Conservation (phyloP, 2,329 filamentous ascomycete genomes). For the Alternaria atra region DNA sequence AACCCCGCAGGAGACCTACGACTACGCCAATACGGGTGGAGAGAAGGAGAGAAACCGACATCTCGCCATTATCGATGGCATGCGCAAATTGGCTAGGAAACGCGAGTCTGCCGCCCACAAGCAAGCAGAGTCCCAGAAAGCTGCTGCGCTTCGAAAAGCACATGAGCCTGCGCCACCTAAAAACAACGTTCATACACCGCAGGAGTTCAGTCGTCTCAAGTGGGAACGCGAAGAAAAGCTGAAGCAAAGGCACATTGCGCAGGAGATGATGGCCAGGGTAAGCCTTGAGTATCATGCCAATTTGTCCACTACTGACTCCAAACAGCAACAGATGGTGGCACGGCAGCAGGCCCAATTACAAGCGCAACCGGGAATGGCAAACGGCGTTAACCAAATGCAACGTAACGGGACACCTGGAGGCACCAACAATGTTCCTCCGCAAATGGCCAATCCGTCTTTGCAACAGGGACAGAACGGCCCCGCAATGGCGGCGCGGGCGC, state of each 20-base stretch:
- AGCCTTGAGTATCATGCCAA: slow-evolving; percentile 11
- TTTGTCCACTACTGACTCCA: slow-evolving; percentile 19
- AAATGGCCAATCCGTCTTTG: slow-evolving; percentile 41
- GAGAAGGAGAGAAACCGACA: slow-evolving; percentile 86
- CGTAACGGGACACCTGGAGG: slow-evolving; percentile 53
- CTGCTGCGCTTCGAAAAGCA: slow-evolving; percentile 82
- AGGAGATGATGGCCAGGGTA: slow-evolving; percentile 63
- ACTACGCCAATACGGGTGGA: slow-evolving; percentile 84
- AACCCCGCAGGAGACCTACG: slow-evolving; percentile 71
- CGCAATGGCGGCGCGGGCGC: slow-evolving; percentile 46
- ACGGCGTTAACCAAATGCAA: slow-evolving; percentile 52
- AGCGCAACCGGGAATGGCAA: slow-evolving; percentile 50
- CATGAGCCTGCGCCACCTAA: slow-evolving; percentile 73
- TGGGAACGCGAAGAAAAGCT: slow-evolving; percentile 82
- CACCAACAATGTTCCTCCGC: slow-evolving; percentile 39
- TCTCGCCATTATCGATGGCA: slow-evolving; percentile 87
- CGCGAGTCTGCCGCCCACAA: slow-evolving; percentile 86
- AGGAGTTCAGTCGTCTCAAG: slow-evolving; percentile 89
- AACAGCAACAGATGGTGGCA: slow-evolving; percentile 46
- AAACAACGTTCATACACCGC: slow-evolving; percentile 74
- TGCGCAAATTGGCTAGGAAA: slow-evolving; percentile 95
- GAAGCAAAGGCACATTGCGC: slow-evolving; percentile 64
- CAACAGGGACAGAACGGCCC: slow-evolving; percentile 43
- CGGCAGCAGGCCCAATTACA: slow-evolving; percentile 52
- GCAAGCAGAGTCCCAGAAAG: slow-evolving; percentile 75